These are phyloP conservation scores for Alopecurus myosuroides DNA, from an alignment of 176 grass and related monocot genomes.

Conservation along the genomic window DNA sequence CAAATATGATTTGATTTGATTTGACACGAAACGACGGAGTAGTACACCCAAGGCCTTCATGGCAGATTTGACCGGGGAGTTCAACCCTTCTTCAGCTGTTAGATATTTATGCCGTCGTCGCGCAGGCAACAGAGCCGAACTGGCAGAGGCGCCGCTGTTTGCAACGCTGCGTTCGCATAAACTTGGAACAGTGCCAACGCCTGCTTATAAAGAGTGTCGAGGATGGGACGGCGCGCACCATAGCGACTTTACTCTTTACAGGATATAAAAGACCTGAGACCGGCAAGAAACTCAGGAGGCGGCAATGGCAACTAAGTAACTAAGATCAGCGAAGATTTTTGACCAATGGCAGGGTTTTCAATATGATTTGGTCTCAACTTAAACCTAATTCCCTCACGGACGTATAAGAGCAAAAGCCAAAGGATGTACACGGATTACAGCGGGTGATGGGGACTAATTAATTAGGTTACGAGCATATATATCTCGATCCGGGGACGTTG, in stretches of 20 bases:
- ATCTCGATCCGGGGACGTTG: background rate
- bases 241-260: background rate
- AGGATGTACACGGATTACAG: background rate
- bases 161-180: background rate
- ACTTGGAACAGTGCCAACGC: background rate
- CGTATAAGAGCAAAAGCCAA: no score
- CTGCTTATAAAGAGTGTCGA: background rate
- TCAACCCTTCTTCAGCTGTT: background rate
- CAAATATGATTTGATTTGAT: background rate
- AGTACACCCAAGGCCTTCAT: background rate
- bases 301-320: background rate
- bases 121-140: background rate
- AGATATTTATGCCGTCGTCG: background rate
- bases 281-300: no score
- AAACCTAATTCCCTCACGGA: no score
- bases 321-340: background rate
- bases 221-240: background rate
- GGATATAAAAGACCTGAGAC: background rate
- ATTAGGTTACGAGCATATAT: background rate
- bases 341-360: background rate
- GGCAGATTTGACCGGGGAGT: background rate
- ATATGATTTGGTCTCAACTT: background rate
- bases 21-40: background rate
- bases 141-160: background rate
- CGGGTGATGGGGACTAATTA: background rate